Conservation (phyloP, 495 filamentous ascomycete genomes). For the Annulohypoxylon maeteangense region DNA sequence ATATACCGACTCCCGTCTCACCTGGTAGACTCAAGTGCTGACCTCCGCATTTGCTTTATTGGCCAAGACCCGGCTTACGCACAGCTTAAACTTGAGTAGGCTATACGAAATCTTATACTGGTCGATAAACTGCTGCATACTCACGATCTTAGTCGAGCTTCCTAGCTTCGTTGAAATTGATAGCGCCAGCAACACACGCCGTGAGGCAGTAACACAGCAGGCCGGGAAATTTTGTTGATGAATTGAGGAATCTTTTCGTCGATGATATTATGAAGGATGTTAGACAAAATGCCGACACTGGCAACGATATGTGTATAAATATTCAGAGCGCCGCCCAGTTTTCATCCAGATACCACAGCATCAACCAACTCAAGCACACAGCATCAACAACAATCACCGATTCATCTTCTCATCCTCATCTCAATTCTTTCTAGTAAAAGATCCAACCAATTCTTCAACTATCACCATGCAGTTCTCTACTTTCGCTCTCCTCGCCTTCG, state of each 20-base stretch:
- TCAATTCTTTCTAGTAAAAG: neutral
- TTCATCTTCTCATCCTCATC: neutral
- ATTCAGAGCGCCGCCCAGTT: neutral
- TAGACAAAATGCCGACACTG: neutral
- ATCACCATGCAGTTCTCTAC: conserved; percentile 21
- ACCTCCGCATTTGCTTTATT: neutral
- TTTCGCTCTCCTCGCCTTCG: conserved; percentile 11
- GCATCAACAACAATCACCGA: neutral
- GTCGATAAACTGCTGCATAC: neutral
- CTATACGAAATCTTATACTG: neutral
- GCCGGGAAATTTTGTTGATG: neutral
- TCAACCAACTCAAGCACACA: conserved; percentile 4
- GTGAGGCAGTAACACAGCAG: neutral
- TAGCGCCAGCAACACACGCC: neutral
- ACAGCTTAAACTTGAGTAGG: neutral
- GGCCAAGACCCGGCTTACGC: neutral
- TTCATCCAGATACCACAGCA: neutral
- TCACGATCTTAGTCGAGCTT: neutral
- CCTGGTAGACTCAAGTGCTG: neutral
- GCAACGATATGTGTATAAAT: conserved; percentile 3
- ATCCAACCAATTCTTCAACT: neutral
- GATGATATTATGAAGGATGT: neutral
- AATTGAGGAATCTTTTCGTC: neutral
- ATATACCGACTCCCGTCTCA: neutral
- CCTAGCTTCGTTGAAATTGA: neutral